Percentiles rank a stretch among this genome's conserved stretches.
Conservation (phyloP, 202 grass and related monocot species). For the Carex sylvatica region DNA sequence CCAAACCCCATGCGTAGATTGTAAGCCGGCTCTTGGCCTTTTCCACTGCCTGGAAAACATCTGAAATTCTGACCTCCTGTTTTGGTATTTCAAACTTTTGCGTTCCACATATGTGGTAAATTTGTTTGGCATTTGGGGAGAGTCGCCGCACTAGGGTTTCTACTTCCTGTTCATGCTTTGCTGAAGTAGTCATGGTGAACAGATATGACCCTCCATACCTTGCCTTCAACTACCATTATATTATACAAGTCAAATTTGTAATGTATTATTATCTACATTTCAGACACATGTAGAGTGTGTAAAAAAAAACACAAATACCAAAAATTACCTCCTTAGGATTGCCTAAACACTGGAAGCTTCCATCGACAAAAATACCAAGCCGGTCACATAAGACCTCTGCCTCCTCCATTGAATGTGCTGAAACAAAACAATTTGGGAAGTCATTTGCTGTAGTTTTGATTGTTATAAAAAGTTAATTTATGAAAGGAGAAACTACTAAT, state of each 20-base stretch:
- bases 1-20: constrained; percentile 72
- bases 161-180: constrained; percentile 45
- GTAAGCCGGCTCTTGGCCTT: constrained; percentile 42
- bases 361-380: constrained; percentile 77
- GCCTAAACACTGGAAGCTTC: constrained; percentile 79
- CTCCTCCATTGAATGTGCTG: constrained; percentile 96
- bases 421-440: constrained; percentile 15
- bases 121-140: constrained; percentile 41
- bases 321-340: constrained; percentile 57
- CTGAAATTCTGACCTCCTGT: constrained; percentile 34
- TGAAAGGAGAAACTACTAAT: not conserved
- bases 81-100: constrained; percentile 73
- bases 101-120: constrained; percentile 69
- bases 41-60: constrained; percentile 55
- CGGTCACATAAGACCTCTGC: constrained; percentile 76
- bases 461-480: not conserved
- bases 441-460: not conserved
- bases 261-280: not conserved
- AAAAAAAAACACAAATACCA: not conserved
- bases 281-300: no score
- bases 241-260: not conserved
- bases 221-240: constrained; percentile 52
- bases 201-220: constrained; percentile 54
- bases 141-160: constrained; percentile 34
- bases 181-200: constrained; percentile 62